Percentiles rank a stretch among this genome's conserved stretches.
phyloP scores from a whole-genome alignment of 2,329 filamentous ascomycete genomes.

The Colletotrichum cereale region DNA sequence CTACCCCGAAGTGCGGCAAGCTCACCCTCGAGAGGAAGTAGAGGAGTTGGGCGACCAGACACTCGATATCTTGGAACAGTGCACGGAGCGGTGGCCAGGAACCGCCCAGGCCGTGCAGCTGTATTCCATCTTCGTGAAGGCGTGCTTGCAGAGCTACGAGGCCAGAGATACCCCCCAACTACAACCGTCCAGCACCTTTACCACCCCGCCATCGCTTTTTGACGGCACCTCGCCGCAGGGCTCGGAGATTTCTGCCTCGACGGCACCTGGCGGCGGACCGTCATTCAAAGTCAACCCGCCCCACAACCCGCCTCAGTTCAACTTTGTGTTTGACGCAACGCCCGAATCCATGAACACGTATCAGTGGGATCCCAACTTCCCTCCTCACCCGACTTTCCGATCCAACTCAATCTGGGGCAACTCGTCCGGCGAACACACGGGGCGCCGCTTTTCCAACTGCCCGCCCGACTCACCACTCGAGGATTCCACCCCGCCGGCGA shows the following conservation, averaged over 20 bases:
- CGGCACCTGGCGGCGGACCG: slow-evolving; percentile 45
- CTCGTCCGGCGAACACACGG: slow-evolving; percentile 66
- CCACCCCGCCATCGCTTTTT: slow-evolving; percentile 62
- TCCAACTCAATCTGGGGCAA: slow-evolving; percentile 76
- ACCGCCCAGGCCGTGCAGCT: slow-evolving; percentile 86
- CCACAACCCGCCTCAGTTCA: slow-evolving; percentile 68
- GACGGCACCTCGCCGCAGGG: slow-evolving; percentile 61
- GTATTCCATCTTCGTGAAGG: slow-evolving; percentile 86
- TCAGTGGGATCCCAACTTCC: slow-evolving; percentile 55
- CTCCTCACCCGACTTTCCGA: slow-evolving; percentile 68
- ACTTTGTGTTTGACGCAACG: slow-evolving; percentile 68
- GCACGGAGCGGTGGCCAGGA: slow-evolving; percentile 91
- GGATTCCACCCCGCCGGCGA: slow-evolving; percentile 51
- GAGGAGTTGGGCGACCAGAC: slow-evolving; percentile 80
- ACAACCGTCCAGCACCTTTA: slow-evolving; percentile 51
- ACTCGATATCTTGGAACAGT: slow-evolving; percentile 82
- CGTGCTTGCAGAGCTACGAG: slow-evolving; percentile 90
- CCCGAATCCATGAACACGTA: slow-evolving; percentile 65
- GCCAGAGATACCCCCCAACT: slow-evolving; percentile 59
- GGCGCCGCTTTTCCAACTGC: slow-evolving; percentile 73
- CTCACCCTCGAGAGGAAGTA: slow-evolving; percentile 80
- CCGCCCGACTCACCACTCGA: slow-evolving; percentile 65
- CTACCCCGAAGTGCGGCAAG: slow-evolving; percentile 83
- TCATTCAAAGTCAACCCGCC: slow-evolving; percentile 61
- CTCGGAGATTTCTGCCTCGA: slow-evolving; percentile 55